A percentile compares a stretch with the other conserved stretches of the same genome.
phyloP scores from a whole-genome alignment of 2,329 filamentous ascomycete species.

The Blumeria hordei region DNA sequence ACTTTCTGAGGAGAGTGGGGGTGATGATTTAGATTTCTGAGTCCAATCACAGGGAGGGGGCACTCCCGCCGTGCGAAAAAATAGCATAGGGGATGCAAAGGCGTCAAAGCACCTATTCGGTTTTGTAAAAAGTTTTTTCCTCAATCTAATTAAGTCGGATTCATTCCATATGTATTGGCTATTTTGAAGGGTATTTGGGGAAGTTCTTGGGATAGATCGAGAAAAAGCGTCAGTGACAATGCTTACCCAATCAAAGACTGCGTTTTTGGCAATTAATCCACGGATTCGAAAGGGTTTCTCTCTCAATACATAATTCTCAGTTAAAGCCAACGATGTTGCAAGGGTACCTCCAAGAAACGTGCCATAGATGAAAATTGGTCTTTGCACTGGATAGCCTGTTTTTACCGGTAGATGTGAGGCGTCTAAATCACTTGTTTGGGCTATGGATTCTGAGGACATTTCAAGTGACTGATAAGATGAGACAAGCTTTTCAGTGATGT shows the following conservation, averaged over 20 bases:
- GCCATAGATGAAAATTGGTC: slow-evolving; percentile 22
- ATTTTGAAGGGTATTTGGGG: background rate
- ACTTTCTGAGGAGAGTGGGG: too few relatives aligned
- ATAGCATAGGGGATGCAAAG: slow-evolving; percentile 32
- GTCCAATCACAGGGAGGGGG: slow-evolving; percentile 8
- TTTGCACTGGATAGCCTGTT: slow-evolving; percentile 1
- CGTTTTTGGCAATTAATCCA: slow-evolving; percentile 31
- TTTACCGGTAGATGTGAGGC: slow-evolving; percentile 15
- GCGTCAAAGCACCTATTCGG: slow-evolving; percentile 30
- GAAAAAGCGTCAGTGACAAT: slow-evolving; percentile 21
- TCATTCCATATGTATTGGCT: slow-evolving; percentile 5
- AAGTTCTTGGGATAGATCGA: background rate
- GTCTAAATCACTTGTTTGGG: background rate
- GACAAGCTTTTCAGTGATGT: slow-evolving; percentile 6
- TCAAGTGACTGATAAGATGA: slow-evolving; percentile 1
- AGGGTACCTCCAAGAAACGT: slow-evolving; percentile 33
- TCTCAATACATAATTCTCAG: slow-evolving; percentile 23
- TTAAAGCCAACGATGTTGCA: slow-evolving; percentile 31
- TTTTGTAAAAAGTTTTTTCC: slow-evolving; percentile 23
- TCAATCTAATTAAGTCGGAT: slow-evolving; percentile 11
- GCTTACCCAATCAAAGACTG: slow-evolving; percentile 39
- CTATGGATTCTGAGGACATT: background rate
- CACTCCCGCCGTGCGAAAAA: slow-evolving; percentile 28
- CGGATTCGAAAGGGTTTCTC: slow-evolving; percentile 18
- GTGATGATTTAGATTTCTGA: too few relatives aligned